Percentiles rank a stretch among this genome's conserved stretches.
Evolutionary conservation across 768 basidiomycete genomes (phyloP).

Genomic region (Podaxis sp.): DNA sequence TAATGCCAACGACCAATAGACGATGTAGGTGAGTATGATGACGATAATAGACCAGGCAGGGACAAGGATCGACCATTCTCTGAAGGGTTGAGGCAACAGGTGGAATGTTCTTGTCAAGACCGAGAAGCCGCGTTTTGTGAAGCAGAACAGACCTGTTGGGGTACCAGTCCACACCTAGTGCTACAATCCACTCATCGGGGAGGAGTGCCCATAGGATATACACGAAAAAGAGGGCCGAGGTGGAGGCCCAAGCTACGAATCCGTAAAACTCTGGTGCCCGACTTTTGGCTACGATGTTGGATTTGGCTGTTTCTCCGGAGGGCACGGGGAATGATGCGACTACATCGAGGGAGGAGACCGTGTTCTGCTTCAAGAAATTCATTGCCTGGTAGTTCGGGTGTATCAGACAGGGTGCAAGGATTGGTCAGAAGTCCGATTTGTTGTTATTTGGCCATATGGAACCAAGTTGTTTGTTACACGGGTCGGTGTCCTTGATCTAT

Average conservation of each 20-base stretch:
- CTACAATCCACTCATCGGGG: slow-evolving; percentile 67
- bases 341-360: neutral
- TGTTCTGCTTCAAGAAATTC: too few relatives aligned
- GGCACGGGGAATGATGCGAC: neutral
- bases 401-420: too few relatives aligned
- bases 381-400: too few relatives aligned
- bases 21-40: slow-evolving; percentile 72
- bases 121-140: neutral
- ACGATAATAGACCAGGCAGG: slow-evolving; percentile 76
- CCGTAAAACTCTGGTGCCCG: slow-evolving; percentile 87
- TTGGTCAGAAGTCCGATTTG: neutral
- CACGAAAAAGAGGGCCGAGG: slow-evolving; percentile 64
- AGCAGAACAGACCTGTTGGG: slow-evolving; percentile 66
- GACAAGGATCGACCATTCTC: slow-evolving; percentile 83
- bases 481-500: too few relatives aligned
- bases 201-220: slow-evolving; percentile 82
- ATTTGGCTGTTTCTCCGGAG: neutral
- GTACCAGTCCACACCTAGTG: slow-evolving; percentile 79
- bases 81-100: slow-evolving; percentile 27
- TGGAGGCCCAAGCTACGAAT: slow-evolving; percentile 84
- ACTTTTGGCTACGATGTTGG: slow-evolving; percentile 28
- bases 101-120: neutral
- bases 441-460: neutral
- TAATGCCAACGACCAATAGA: slow-evolving; percentile 76
- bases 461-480: neutral